phyloP scores from a whole-genome alignment of 2,329 filamentous ascomycete species.

The Pseudocercospora musae region DNA sequence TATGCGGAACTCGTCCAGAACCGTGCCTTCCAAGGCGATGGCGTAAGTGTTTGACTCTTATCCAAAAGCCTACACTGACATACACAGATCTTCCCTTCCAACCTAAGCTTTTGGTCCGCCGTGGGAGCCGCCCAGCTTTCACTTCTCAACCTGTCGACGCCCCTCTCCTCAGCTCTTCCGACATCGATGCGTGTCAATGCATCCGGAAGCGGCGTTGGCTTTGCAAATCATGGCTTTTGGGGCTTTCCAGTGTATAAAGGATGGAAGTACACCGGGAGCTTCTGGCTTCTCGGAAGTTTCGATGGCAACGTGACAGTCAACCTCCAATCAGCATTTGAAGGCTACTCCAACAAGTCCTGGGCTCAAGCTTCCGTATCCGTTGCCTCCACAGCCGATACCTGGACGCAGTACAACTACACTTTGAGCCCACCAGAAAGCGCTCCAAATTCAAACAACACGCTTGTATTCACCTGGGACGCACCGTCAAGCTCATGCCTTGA shows the following conservation, averaged over 20 bases:
- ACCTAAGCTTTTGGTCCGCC: conserved; percentile 48
- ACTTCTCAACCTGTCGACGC: conserved; percentile 46
- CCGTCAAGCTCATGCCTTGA: conserved; percentile 41
- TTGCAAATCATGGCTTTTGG: conserved; percentile 45
- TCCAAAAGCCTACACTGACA: conserved; percentile 31
- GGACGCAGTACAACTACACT: conserved; percentile 34
- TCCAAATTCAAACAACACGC: conserved; percentile 50
- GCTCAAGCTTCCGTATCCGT: conserved; percentile 25
- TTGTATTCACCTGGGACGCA: conserved; percentile 45
- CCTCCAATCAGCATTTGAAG: conserved; percentile 37
- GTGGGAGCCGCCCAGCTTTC: conserved; percentile 51
- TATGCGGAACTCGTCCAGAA: conserved; percentile 70
- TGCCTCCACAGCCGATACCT: conserved; percentile 27
- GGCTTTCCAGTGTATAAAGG: conserved; percentile 31
- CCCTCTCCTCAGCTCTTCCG: conserved; percentile 53
- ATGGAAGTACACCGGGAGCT: conserved; percentile 33
- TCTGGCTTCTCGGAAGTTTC: conserved; percentile 33
- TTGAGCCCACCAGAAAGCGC: conserved; percentile 33
- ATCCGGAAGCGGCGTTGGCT: conserved; percentile 32
- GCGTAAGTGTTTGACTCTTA: conserved; percentile 29
- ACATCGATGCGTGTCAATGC: conserved; percentile 47
- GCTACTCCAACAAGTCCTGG: conserved; percentile 33
- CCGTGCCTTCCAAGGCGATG: conserved; percentile 61
- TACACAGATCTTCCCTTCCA: conserved; percentile 31
- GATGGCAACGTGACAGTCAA: conserved; percentile 28